These are phyloP conservation scores for Anethum foeniculum DNA, from an alignment of 140 eudicot species.

Conservation along the genomic window DNA sequence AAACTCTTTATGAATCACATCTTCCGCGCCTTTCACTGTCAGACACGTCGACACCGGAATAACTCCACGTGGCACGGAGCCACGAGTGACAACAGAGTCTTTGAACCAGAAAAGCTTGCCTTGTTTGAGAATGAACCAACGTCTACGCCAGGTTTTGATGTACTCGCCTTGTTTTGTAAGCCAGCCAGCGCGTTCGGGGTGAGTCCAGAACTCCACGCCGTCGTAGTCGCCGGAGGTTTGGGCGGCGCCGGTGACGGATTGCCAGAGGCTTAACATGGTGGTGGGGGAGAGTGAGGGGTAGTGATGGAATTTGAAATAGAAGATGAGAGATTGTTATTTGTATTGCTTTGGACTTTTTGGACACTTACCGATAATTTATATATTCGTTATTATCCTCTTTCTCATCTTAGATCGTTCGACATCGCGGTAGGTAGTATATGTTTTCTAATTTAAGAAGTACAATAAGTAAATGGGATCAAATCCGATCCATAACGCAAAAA, in stretches of 20 bases:
- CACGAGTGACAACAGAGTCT: conserved; percentile 60
- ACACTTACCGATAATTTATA: not conserved
- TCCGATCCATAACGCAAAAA: too few relatives aligned
- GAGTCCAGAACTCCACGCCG: conserved; percentile 66
- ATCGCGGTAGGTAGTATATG: too few relatives aligned
- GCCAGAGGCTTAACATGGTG: conserved; percentile 50
- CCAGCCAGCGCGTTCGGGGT: conserved; percentile 92
- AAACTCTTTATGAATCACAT: conserved; percentile 44
- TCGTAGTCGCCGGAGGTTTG: conserved; percentile 47
- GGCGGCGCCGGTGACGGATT: conserved; percentile 60
- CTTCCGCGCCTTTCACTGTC: conserved; percentile 93
- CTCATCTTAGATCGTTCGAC: too few relatives aligned
- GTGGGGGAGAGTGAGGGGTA: not conserved
- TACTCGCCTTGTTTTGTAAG: conserved; percentile 96
- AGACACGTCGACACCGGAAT: conserved; percentile 70
- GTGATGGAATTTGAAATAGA: not conserved
- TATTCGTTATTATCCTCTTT: too few relatives aligned
- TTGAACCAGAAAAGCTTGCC: conserved; percentile 98
- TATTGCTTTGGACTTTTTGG: not conserved
- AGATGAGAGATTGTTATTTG: not conserved
- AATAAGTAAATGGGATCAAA: too few relatives aligned
- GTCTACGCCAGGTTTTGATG: conserved; percentile 98
- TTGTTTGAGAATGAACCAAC: conserved; percentile 85
- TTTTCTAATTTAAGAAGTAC: too few relatives aligned
- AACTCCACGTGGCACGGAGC: conserved; percentile 82